Conservation (phyloP, 805 yeast species). For the Priceomyces haplophilus region DNA sequence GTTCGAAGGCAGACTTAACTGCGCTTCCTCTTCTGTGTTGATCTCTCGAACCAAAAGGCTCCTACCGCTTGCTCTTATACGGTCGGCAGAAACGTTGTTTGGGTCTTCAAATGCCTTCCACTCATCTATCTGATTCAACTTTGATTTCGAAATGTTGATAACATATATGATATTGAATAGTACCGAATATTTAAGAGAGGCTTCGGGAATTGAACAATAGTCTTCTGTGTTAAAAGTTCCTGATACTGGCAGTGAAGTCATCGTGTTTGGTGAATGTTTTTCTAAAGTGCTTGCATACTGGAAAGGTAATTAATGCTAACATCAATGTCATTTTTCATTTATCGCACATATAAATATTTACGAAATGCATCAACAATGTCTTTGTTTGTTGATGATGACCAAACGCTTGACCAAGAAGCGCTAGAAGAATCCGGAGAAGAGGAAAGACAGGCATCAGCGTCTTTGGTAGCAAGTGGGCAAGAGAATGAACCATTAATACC, state of each 20-base stretch:
- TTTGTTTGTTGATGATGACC: constrained; percentile 29
- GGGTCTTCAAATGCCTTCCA: constrained; percentile 53
- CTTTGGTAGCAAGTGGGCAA: not conserved
- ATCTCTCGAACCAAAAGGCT: constrained; percentile 46
- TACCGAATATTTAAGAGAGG: constrained; percentile 15
- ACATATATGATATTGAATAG: constrained; percentile 57
- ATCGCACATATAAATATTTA: not conserved
- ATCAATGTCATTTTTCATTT: not conserved
- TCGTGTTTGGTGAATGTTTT: too few relatives aligned
- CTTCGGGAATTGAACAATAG: constrained; percentile 8
- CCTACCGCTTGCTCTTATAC: constrained; percentile 32
- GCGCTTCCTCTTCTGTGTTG: constrained; percentile 34
- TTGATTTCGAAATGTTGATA: constrained; percentile 51
- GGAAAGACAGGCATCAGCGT: too few relatives aligned
- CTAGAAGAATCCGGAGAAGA: not conserved
- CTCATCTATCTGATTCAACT: constrained; percentile 52
- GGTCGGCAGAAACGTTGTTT: constrained; percentile 57
- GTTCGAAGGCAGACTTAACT: constrained; percentile 5
- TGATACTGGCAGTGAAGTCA: not conserved
- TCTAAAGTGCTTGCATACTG: too few relatives aligned
- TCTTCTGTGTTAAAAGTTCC: constrained; percentile 10
- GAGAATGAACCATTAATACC: constrained; percentile 6
- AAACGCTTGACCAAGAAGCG: not conserved
- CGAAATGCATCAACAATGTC: constrained; percentile 19
- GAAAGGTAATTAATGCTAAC: too few relatives aligned